These are phyloP conservation scores for Jasminum sambac DNA, from an alignment of 257 asterid genomes.

Conservation along the genomic window DNA sequence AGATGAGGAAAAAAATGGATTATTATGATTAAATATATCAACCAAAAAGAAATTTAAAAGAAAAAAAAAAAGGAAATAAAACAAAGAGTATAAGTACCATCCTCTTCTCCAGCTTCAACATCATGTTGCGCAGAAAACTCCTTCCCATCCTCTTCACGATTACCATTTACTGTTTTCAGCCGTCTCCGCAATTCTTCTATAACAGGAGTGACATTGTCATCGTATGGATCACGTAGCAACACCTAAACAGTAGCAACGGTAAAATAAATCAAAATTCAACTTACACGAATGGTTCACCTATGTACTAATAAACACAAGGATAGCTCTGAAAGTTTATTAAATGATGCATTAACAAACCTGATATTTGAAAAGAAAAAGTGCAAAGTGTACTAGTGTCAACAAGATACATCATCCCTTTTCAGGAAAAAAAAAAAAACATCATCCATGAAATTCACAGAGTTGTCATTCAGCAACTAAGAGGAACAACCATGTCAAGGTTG, in stretches of 20 bases:
- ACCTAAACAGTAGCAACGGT: constrained; percentile 33
- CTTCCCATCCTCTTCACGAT: constrained; percentile 59
- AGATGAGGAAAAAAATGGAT: not conserved
- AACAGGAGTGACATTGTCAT: constrained; percentile 47
- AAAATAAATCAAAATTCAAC: constrained; percentile 6
- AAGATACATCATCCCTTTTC: not conserved
- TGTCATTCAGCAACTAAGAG: not conserved
- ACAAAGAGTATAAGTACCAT: constrained; percentile 45
- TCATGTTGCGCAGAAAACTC: constrained; percentile 52
- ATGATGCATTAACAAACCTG: not conserved
- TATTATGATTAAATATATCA: constrained; percentile 3
- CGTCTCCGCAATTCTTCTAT: constrained; percentile 52
- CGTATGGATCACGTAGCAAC: constrained; percentile 49
- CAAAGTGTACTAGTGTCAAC: not conserved
- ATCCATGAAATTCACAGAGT: too few species aligned
- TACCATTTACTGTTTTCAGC: constrained; percentile 43
- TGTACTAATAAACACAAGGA: not conserved
- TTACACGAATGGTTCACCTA: not conserved
- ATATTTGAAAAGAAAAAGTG: not conserved
- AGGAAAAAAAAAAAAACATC: too few species aligned
- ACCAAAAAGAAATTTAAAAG: constrained; percentile 10
- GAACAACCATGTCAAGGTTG: not conserved
- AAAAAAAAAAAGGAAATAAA: not conserved
- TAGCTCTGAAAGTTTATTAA: not conserved
- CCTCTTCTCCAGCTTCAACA: constrained; percentile 74